Percentiles rank a stretch among this genome's conserved stretches.
Evolutionary conservation across 169 alveolate species (phyloP).

Genomic region (Cryptosporidium viatorum): DNA sequence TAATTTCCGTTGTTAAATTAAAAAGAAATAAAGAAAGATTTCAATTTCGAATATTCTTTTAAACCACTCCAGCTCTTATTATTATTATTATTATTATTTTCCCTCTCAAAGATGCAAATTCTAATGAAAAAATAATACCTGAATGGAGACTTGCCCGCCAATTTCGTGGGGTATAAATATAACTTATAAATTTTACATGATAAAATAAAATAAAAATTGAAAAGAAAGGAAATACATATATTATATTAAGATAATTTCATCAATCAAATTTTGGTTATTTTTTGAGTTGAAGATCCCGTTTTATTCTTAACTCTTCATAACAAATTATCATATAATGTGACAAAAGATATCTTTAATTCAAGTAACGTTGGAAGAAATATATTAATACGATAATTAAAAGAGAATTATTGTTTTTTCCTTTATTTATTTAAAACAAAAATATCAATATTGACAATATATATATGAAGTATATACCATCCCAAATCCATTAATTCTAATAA

Average conservation of each 20-base stretch:
- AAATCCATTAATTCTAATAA: background rate
- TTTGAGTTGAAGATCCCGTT: too few relatives aligned
- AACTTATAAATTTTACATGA: background rate
- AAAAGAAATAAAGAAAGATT: background rate
- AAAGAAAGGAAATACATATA: background rate
- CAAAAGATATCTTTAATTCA: background rate
- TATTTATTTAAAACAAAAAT: background rate
- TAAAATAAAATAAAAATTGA: too few relatives aligned
- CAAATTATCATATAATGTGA: background rate
- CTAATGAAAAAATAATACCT: background rate
- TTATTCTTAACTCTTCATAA: background rate
- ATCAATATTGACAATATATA: too few relatives aligned
- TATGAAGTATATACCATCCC: too few relatives aligned
- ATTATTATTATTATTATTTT: too few relatives aligned
- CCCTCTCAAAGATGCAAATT: background rate
- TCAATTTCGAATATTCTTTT: background rate
- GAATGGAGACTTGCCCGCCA: constrained; percentile 1
- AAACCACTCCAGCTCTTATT: background rate
- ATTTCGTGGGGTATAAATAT: constrained; percentile 30
- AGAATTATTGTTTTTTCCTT: background rate
- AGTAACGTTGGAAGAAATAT: background rate
- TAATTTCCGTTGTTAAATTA: background rate
- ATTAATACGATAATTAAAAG: too few relatives aligned
- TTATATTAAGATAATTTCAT: too few relatives aligned
- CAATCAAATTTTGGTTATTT: background rate